Evolutionary conservation across 2,329 filamentous ascomycete species (phyloP), one percentile per base, ranked within the genome.

Genomic region (Xylaria sp.): DNA sequence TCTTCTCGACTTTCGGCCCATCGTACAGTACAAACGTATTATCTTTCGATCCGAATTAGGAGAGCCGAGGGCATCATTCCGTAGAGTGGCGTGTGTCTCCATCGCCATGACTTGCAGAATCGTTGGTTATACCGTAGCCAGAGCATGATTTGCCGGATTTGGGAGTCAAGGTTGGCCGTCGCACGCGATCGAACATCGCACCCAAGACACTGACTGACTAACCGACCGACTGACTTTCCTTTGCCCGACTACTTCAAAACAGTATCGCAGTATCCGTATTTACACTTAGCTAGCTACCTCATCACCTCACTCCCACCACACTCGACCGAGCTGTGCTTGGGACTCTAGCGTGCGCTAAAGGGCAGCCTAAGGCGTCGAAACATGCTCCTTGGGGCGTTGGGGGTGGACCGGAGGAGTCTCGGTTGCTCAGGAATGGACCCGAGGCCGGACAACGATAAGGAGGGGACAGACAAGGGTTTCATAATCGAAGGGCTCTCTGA

Each of bases 71-170:
- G 28, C 50, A 23, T 51, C 42, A 8, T 42, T 35, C 17, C 19
- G 23, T 28, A 51, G 19, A 40, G 47, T 25, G 38, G 28, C 25
- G 25, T 53, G 51, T 53, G 35, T 38, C 52, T 45, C 46, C 14
- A 42, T 57, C 42, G 56, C 49, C 17, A 37, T 38, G 23, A 19
- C 31, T 40, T 57, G 38, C 53, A 51, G 21, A n/a, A 14, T 45
- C 45, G 42, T 25, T 56, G 28, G 58, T 40, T 45, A 53, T 64
- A 56, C 46, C 15, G 54, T 62, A 62, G 52, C 50, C 52, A 60
- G 63, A 55, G 56, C 57, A 57, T 63, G 57, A 63, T 61, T 63
- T 58, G 54, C 38, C 40, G 21, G 61, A 58, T 31, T 52, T 15
- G 33, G 56, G 52, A 57, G 53, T 57, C 23, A 64, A 50, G 51